A percentile compares a stretch with the other conserved stretches of the same genome.
Conservation (phyloP, 768 basidiomycete species). For the Podaxis rugospora region DNA sequence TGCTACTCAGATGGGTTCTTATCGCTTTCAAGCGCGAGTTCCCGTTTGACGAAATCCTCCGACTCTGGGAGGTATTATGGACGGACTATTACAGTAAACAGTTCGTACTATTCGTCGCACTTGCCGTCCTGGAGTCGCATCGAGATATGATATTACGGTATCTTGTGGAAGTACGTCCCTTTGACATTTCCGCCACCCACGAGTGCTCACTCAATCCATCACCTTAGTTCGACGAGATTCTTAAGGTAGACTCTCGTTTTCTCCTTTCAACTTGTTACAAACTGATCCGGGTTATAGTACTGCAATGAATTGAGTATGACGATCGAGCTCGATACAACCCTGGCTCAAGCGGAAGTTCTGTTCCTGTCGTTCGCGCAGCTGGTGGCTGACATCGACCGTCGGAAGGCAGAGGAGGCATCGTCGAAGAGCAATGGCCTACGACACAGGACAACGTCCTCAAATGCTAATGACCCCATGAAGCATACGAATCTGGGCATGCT, state of each 20-base stretch:
- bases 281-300: conserved; percentile 42
- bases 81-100: conserved; percentile 84
- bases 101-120: conserved; percentile 91
- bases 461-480: conserved; percentile 17
- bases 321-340: conserved; percentile 92
- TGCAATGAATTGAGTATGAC: conserved; percentile 95
- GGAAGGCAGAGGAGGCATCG: conserved; percentile 54
- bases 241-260: conserved; percentile 44
- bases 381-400: conserved; percentile 84
- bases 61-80: conserved; percentile 93
- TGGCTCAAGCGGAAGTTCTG: conserved; percentile 95
- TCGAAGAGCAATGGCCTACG: conserved; percentile 26
- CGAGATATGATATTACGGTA: conserved; percentile 94
- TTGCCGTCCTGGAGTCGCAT: conserved; percentile 93
- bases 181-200: not conserved
- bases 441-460: conserved; percentile 11
- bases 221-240: conserved; percentile 71
- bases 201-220: not conserved
- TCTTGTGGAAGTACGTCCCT: conserved; percentile 71
- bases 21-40: conserved; percentile 98
- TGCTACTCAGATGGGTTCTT: conserved; percentile 69
- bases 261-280: not conserved
- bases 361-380: conserved; percentile 89
- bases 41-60: conserved; percentile 83
- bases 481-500: conserved; percentile 36